Evolutionary conservation across 345 rosid species (phyloP).

Genomic region (sweet orange (Citrus sinensis)): DNA sequence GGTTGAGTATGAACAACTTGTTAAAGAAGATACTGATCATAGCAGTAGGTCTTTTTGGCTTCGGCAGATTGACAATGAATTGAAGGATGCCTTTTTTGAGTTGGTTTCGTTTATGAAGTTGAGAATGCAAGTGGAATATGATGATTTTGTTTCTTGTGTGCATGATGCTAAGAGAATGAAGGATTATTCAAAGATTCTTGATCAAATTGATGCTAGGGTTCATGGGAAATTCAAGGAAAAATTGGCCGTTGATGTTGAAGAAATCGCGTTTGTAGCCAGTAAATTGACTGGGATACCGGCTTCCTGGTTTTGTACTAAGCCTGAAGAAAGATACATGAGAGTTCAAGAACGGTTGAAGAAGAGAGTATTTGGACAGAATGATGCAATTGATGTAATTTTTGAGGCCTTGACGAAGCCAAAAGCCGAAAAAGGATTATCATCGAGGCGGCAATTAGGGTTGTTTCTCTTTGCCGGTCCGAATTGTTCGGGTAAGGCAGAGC

Average conservation of each 20-base stretch:
- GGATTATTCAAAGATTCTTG: neutral
- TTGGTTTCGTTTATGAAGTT: neutral
- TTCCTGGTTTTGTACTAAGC: neutral
- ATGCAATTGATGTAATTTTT: neutral
- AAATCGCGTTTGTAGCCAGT: neutral
- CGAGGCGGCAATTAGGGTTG: neutral
- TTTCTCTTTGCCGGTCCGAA: neutral
- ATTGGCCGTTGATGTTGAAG: neutral
- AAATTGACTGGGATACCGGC: neutral
- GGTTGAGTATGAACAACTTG: constrained; percentile 1
- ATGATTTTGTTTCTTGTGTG: neutral
- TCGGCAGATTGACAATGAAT: neutral
- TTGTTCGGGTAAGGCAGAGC: neutral
- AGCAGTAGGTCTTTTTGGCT: neutral
- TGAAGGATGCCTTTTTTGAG: neutral
- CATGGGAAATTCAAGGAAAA: neutral
- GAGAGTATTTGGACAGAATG: neutral
- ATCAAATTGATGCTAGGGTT: neutral
- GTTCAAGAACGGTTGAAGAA: neutral
- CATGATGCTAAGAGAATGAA: neutral
- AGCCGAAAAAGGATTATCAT: neutral
- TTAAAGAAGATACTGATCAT: neutral
- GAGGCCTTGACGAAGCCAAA: neutral
- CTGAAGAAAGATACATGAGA: neutral
- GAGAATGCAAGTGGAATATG: neutral